A percentile compares a stretch with the other conserved stretches of the same genome.
These are phyloP conservation scores for Fragaria iinumae DNA, from an alignment of 306 rosid species.

Conservation along the genomic window DNA sequence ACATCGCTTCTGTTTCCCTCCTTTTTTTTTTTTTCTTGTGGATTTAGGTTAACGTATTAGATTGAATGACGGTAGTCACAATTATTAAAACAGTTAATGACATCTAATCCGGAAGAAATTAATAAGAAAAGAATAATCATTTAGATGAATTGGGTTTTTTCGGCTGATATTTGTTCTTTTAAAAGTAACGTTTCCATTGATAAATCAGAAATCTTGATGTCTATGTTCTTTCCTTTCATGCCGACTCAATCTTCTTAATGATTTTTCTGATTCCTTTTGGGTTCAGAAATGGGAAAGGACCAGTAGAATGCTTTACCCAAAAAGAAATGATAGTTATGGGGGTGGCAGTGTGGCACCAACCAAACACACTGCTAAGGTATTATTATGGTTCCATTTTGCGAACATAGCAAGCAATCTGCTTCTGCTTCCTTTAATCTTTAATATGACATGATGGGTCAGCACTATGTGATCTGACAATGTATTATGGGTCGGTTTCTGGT, in stretches of 20 bases:
- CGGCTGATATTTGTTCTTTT: background rate
- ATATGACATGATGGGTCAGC: conserved; percentile 4
- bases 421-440: background rate
- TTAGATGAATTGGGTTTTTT: no score
- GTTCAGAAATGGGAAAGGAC: background rate
- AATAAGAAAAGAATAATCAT: no score
- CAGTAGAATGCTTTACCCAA: background rate
- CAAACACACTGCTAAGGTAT: background rate
- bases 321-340: background rate
- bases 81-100: background rate
- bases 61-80: background rate
- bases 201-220: background rate
- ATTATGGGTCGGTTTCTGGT: background rate
- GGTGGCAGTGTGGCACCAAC: conserved; percentile 5
- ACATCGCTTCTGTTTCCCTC: background rate
- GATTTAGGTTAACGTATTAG: background rate
- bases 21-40: background rate
- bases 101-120: no score
- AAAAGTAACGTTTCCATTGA: background rate
- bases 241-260: background rate
- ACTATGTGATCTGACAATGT: conserved; percentile 1
- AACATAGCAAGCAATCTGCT: background rate
- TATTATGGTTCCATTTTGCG: background rate
- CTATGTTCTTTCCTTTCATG: background rate
- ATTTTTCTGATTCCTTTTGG: background rate